Base-by-base conservation (phyloP, 371 early-diverging fungal genomes). In the Nematocida parisii region DNA sequence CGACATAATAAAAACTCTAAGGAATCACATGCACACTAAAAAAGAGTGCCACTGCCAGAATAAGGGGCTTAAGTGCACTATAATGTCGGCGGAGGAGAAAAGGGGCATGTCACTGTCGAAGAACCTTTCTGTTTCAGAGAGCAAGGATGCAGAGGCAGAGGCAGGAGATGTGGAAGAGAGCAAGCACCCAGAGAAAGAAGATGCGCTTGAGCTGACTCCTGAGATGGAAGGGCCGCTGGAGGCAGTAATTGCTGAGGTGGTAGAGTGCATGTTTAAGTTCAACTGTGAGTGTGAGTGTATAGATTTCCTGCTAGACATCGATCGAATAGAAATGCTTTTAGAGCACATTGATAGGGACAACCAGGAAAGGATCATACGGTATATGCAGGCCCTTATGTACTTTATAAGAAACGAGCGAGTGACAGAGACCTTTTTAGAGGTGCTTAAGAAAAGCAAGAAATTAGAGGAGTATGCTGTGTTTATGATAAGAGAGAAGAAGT, bases 261-360 rank as follows among this genome's bases (percentile, higher is more conserved):
- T 87, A 3, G 7, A 15, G 5, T 87, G 85, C 81, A 71, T 87
- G 4, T 84, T 87, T 70, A 60, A 70, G 40, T 83, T 84, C 68
- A 86, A 87, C 80, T 66, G 64, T 3, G 88, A 87, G 67, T 74
- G 74, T 62, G 88, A 87, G 50, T 86, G 85, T 22, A 83, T 87
- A 61, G 88, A 87, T 81, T 83, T 85, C 67, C 50, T 86, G 7
- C 6, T 85, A n/a, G 88, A 87, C 62, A 75, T 86, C 11, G 72
- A 84, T 11, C 9, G 64, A 50, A 50, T 84, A 5, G 60, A 81
- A 9, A 13, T n/a, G 27, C 61, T 87, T 18, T 20, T 81, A n/a
- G 44, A 82, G 3, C 83, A 68, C 67, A 82, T 83, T 22, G 87
- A 87, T 33, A 46, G 50, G 24, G 81, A 86, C 50, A 87, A 87